Evolutionary conservation across 176 grass and related monocot species (phyloP).

Genomic region (Eremochloa ophiuroides): DNA sequence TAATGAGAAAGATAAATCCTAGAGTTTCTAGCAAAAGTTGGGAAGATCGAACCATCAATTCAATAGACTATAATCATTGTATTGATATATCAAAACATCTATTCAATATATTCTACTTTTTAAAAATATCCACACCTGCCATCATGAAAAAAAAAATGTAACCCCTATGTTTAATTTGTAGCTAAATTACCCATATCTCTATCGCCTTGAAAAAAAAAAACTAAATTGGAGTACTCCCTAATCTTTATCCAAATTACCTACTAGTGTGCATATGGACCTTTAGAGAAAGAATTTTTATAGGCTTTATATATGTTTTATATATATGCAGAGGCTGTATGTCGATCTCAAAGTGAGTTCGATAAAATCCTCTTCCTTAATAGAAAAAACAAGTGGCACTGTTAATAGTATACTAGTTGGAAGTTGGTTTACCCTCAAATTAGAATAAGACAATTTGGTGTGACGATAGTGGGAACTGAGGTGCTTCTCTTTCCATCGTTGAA

Average conservation of each 20-base stretch:
- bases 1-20: background rate
- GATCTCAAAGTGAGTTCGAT: background rate
- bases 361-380: background rate
- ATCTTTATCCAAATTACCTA: too few species aligned
- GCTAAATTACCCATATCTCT: too few species aligned
- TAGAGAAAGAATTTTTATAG: background rate
- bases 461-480: constrained; percentile 29
- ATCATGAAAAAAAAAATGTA: background rate
- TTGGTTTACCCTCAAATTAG: constrained; percentile 6
- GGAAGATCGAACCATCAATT: too few species aligned
- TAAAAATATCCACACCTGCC: too few species aligned
- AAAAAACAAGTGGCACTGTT: background rate
- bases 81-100: too few species aligned
- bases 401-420: background rate
- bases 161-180: background rate
- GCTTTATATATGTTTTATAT: background rate
- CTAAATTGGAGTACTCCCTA: too few species aligned
- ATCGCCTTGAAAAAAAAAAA: too few species aligned
- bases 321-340: background rate
- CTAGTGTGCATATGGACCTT: too few species aligned
- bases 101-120: too few species aligned
- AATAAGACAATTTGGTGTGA: constrained; percentile 28
- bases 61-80: background rate
- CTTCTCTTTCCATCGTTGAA: constrained; percentile 32
- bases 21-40: background rate